Percentiles rank a stretch among this genome's conserved stretches.
Evolutionary conservation across 2,329 filamentous ascomycete genomes (phyloP).

Genomic region (Stagonosporopsis chrysanthemi): DNA sequence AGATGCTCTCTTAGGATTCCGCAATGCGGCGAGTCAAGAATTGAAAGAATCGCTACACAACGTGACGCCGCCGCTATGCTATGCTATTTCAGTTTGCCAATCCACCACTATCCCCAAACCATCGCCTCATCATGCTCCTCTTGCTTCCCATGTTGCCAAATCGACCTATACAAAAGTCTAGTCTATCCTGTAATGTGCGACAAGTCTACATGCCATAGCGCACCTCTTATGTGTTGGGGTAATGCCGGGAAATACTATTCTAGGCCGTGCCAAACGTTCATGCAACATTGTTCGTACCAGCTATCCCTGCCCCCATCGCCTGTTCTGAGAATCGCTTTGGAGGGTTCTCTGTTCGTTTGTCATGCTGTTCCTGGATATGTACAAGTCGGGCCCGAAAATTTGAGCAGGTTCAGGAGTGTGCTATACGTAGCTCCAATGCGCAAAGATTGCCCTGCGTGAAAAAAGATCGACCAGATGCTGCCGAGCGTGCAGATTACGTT

Average conservation of each 20-base stretch:
- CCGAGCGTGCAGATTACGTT: constrained; percentile 9
- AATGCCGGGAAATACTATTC: constrained; percentile 24
- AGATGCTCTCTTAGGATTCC: background rate
- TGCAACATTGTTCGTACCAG: constrained; percentile 41
- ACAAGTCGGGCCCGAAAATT: constrained; percentile 2
- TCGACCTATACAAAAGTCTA: constrained; percentile 17
- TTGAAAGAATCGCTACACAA: constrained; percentile 9
- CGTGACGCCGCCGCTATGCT: constrained; percentile 21
- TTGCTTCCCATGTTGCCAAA: constrained; percentile 7
- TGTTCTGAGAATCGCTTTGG: constrained; percentile 26
- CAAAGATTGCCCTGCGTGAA: background rate
- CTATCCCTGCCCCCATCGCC: constrained; percentile 30
- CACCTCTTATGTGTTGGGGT: constrained; percentile 18
- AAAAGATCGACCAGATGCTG: constrained; percentile 12
- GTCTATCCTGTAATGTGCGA: constrained; percentile 23
- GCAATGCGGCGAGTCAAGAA: constrained; percentile 7
- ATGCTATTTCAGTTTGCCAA: constrained; percentile 4
- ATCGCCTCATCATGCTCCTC: constrained; percentile 8
- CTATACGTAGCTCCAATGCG: constrained; percentile 4
- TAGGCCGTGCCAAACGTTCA: constrained; percentile 40
- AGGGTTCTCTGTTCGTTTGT: constrained; percentile 3
- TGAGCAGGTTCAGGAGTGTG: constrained; percentile 2
- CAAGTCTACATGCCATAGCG: constrained; percentile 16
- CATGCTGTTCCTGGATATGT: constrained; percentile 15
- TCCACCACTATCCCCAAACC: constrained; percentile 6